Conservation (phyloP, 1,284 basidiomycete species). For the Entoloma clypeatum region DNA sequence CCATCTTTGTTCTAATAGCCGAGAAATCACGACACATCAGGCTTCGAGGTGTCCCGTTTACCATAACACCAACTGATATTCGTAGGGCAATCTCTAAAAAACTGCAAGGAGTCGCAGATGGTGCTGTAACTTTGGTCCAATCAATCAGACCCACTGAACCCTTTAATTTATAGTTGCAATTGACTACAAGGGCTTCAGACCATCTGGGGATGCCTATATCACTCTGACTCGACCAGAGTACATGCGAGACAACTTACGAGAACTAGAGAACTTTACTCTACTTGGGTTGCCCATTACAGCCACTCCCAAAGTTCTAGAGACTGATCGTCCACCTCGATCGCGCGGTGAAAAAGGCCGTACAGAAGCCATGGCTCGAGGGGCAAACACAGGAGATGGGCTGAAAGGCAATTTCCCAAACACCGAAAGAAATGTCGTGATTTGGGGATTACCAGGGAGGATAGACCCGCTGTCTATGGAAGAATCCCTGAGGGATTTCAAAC, state of each 20-base stretch:
- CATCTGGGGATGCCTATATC: slow-evolving; percentile 54
- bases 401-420: slow-evolving; percentile 45
- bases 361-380: slow-evolving; percentile 23
- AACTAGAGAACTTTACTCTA: slow-evolving; percentile 41
- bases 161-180: slow-evolving; percentile 45
- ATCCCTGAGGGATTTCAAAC: slow-evolving; percentile 41
- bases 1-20: slow-evolving; percentile 11
- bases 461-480: slow-evolving; percentile 35
- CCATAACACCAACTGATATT: slow-evolving; percentile 54
- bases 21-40: slow-evolving; percentile 36
- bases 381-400: slow-evolving; percentile 47
- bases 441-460: slow-evolving; percentile 61
- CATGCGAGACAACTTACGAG: slow-evolving; percentile 37
- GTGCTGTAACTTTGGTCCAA: slow-evolving; percentile 30
- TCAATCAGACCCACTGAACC: background rate
- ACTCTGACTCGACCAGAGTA: slow-evolving; percentile 45
- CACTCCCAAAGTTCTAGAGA: slow-evolving; percentile 14
- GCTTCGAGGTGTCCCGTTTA: slow-evolving; percentile 46
- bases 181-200: slow-evolving; percentile 55
- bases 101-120: slow-evolving; percentile 49
- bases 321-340: slow-evolving; percentile 14
- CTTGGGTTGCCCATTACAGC: slow-evolving; percentile 39
- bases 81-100: slow-evolving; percentile 44
- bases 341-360: slow-evolving; percentile 29
- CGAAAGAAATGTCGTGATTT: slow-evolving; percentile 53